phyloP scores from a whole-genome alignment of 2,329 filamentous ascomycete species.

The Trichoderma sp. region DNA sequence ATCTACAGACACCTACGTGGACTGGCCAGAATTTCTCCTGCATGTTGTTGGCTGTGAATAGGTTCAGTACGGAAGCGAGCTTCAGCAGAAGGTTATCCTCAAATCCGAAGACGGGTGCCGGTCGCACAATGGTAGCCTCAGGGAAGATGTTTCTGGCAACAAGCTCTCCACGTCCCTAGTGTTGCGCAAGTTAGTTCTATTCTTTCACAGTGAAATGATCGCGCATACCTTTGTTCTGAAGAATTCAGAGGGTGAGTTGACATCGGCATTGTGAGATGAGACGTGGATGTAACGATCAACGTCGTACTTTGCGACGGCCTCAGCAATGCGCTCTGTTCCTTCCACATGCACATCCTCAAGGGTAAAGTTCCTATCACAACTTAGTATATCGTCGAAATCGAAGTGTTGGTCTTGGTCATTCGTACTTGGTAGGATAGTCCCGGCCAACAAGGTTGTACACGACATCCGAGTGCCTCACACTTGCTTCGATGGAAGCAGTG shows the following conservation, averaged over 20 bases:
- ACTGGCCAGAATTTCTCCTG: slow-evolving; percentile 87
- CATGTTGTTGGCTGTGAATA: slow-evolving; percentile 92
- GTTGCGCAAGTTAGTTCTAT: neutral
- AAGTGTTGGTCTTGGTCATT: slow-evolving; percentile 9
- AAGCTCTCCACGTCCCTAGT: slow-evolving; percentile 72
- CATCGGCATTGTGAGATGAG: slow-evolving; percentile 87
- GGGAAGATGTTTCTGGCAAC: slow-evolving; percentile 87
- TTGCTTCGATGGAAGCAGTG: slow-evolving; percentile 92
- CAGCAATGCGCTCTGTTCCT: slow-evolving; percentile 85
- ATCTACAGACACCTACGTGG: slow-evolving; percentile 58
- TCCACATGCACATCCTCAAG: slow-evolving; percentile 91
- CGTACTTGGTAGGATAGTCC: slow-evolving; percentile 92
- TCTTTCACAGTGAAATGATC: no score
- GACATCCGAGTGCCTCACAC: slow-evolving; percentile 92
- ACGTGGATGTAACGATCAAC: slow-evolving; percentile 95
- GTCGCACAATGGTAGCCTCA: slow-evolving; percentile 94
- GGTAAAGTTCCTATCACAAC: slow-evolving; percentile 76
- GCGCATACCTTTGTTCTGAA: slow-evolving; percentile 75
- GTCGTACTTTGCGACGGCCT: slow-evolving; percentile 96
- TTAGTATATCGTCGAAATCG: slow-evolving; percentile 23
- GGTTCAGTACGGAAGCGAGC: slow-evolving; percentile 74
- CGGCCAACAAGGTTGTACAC: slow-evolving; percentile 96
- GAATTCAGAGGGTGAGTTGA: slow-evolving; percentile 80
- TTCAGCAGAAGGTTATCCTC: slow-evolving; percentile 89
- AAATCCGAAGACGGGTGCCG: slow-evolving; percentile 89